Conservation (phyloP, 148 eudicot genomes). For the Silene conica region DNA sequence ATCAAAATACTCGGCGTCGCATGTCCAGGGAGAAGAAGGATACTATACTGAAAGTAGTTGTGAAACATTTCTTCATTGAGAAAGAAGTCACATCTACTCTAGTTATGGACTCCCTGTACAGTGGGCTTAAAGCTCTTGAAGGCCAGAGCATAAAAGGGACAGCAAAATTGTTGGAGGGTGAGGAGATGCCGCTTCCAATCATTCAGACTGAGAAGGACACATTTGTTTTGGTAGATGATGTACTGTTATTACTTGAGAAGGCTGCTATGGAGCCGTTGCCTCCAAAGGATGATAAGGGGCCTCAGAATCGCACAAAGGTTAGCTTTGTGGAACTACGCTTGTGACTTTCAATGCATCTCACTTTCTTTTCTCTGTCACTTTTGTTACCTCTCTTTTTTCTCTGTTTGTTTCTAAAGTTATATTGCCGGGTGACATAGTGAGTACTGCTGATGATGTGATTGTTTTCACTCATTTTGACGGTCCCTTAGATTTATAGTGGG, state of each 20-base stretch:
- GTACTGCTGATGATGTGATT: too few relatives aligned
- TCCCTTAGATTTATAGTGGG: too few relatives aligned
- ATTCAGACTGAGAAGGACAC: constrained; percentile 62
- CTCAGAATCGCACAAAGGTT: constrained; percentile 94
- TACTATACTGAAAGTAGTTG: constrained; percentile 65
- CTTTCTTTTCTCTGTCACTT: too few relatives aligned
- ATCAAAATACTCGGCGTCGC: constrained; percentile 61
- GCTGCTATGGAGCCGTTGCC: constrained; percentile 86
- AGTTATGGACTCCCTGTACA: constrained; percentile 91
- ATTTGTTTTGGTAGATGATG: constrained; percentile 85
- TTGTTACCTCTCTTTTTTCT: too few relatives aligned
- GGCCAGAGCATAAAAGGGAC: constrained; percentile 55
- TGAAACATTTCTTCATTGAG: constrained; percentile 82
- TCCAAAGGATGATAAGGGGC: constrained; percentile 93
- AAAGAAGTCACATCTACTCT: constrained; percentile 95
- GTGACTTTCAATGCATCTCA: not conserved
- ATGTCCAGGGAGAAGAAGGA: constrained; percentile 85
- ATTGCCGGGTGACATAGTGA: too few relatives aligned
- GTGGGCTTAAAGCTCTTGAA: constrained; percentile 97
- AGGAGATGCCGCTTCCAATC: constrained; percentile 66
- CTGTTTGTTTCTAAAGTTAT: too few relatives aligned
- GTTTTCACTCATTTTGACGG: too few relatives aligned
- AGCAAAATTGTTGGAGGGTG: constrained; percentile 56
- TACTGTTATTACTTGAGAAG: constrained; percentile 63
- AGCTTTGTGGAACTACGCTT: constrained; percentile 20